Evolutionary conservation across 257 asterid genomes (phyloP).

Genomic region (Ballota nigra): DNA sequence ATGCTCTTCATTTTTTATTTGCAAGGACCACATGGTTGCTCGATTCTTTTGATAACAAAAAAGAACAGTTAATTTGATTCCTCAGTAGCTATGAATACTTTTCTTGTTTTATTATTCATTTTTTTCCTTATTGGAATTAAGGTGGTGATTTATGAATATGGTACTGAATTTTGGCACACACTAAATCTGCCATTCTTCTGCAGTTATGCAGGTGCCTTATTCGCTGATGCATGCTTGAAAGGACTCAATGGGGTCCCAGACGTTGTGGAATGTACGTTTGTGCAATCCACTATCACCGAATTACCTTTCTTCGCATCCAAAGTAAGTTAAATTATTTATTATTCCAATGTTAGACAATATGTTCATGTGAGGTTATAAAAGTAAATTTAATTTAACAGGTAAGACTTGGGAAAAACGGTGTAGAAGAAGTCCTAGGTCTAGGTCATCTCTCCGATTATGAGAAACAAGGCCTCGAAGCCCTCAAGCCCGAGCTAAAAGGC

Average conservation of each 20-base stretch:
- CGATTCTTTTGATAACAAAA: background rate
- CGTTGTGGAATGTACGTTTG: constrained; percentile 71
- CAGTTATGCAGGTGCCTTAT: constrained; percentile 49
- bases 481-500: constrained; percentile 54
- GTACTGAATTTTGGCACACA: background rate
- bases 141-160: background rate
- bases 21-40: background rate
- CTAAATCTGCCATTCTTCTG: background rate
- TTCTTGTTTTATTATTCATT: background rate
- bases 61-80: background rate
- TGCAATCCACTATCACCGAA: constrained; percentile 71
- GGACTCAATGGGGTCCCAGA: constrained; percentile 90
- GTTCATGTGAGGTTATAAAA: background rate
- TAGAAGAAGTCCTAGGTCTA: constrained; percentile 68
- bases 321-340: constrained; percentile 27
- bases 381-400: constrained; percentile 40
- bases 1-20: background rate
- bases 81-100: background rate
- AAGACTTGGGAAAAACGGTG: constrained; percentile 78
- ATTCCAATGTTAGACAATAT: background rate
- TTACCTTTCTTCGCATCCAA: constrained; percentile 81
- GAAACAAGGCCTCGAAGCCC: constrained; percentile 73
- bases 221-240: constrained; percentile 87
- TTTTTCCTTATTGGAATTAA: background rate
- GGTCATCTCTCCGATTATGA: constrained; percentile 63